These are phyloP conservation scores for Aspergillus hancockii DNA, from an alignment of 495 filamentous ascomycete genomes.

Conservation along the genomic window DNA sequence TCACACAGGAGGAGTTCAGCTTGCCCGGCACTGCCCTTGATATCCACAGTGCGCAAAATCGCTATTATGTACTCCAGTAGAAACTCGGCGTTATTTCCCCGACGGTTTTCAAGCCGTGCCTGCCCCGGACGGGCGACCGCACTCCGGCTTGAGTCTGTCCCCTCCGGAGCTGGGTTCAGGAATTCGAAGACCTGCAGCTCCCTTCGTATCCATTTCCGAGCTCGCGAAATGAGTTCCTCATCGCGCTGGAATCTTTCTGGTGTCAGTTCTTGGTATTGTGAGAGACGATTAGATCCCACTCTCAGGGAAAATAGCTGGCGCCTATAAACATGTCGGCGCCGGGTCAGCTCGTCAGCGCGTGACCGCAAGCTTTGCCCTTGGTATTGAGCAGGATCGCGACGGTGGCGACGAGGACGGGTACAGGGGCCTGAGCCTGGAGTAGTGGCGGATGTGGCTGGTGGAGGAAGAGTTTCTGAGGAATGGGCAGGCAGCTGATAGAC, in stretches of 20 bases:
- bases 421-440: conserved; percentile 4
- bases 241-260: conserved; percentile 64
- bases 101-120: conserved; percentile 45
- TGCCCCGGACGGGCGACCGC: conserved; percentile 33
- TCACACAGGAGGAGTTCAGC: conserved; percentile 88
- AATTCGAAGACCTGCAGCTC: conserved; percentile 89
- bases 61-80: conserved; percentile 86
- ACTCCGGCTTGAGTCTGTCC: conserved; percentile 18
- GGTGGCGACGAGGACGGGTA: conserved; percentile 23
- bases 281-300: conserved; percentile 80
- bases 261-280: conserved; percentile 74
- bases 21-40: conserved; percentile 81
- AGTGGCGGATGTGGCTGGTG: conserved; percentile 8
- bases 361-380: conserved; percentile 18
- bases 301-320: conserved; percentile 77
- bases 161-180: conserved; percentile 48
- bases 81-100: conserved; percentile 81
- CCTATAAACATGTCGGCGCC: conserved; percentile 74
- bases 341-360: conserved; percentile 60
- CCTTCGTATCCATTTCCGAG: conserved; percentile 83
- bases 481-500: conserved; percentile 47
- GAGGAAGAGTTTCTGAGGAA: conserved; percentile 6
- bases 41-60: conserved; percentile 85
- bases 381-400: conserved; percentile 13
- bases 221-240: conserved; percentile 71